phyloP scores from a whole-genome alignment of 768 basidiomycete species.

The Lactarius pseudohatsudake region DNA sequence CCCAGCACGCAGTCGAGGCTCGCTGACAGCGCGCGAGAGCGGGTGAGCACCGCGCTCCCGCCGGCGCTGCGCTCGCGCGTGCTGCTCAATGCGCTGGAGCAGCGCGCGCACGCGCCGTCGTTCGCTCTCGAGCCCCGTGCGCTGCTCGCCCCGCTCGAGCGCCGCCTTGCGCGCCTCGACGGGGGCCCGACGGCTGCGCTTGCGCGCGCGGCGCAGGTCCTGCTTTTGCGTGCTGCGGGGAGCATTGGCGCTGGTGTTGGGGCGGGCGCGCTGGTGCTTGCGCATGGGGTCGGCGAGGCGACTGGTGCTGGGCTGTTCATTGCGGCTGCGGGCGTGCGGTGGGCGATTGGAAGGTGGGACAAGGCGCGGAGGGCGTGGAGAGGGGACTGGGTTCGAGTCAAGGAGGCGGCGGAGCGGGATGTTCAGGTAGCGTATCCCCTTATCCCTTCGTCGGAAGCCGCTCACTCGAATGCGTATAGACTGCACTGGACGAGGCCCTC shows the following conservation, averaged over 20 bases:
- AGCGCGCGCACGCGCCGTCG: conserved; percentile 24
- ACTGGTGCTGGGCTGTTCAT: conserved; percentile 33
- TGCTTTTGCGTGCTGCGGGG: conserved; percentile 26
- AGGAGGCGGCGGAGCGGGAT: conserved; percentile 35
- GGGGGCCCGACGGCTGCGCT: conserved; percentile 25
- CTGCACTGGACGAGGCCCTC: conserved; percentile 21
- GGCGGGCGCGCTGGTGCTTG: conserved; percentile 27
- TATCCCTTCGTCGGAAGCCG: not conserved
- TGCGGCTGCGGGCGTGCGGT: conserved; percentile 27
- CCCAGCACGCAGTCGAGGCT: conserved; percentile 15
- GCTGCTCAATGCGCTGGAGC: conserved; percentile 30
- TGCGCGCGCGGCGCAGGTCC: conserved; percentile 32
- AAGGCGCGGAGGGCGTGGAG: conserved; percentile 33
- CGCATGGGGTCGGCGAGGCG: conserved; percentile 25
- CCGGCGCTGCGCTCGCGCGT: conserved; percentile 26
- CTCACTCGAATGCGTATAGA: conserved; percentile 8
- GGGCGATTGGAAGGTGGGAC: conserved; percentile 34
- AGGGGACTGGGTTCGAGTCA: conserved; percentile 34
- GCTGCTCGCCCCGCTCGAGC: conserved; percentile 26
- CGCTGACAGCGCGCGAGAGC: not conserved
- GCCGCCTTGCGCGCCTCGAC: conserved; percentile 27
- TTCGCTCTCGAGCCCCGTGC: conserved; percentile 20
- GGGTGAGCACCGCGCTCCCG: conserved; percentile 19
- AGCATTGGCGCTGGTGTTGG: conserved; percentile 28
- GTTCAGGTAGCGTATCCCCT: conserved; percentile 25